Base-by-base conservation (phyloP, 2,329 filamentous ascomycete species). In the Dothideomycetidae sp. region DNA sequence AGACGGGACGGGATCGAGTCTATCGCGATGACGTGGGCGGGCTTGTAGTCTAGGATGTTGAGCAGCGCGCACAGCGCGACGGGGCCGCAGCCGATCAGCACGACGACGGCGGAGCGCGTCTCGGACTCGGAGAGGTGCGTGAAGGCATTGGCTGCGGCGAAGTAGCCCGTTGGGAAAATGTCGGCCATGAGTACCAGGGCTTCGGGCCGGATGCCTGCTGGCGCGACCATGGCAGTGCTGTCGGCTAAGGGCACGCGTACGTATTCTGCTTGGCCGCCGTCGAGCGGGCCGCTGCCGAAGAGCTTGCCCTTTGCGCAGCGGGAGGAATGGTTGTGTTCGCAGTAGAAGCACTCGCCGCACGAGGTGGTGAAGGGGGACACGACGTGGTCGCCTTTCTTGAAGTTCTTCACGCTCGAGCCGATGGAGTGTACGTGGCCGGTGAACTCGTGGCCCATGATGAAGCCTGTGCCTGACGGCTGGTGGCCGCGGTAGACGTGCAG, bases 151-250 rank as follows among this genome's bases (percentile, higher is more conserved):
- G 70, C 68, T 3, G 81, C 81, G 5, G 82, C 85, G 49, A 86
- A 93, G 60, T 75, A 93, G 5, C 86, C 81, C 0, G 66, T 70
- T 18, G 85, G 85, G 58, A 90, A 93, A 50, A 93, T 92, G 53
- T 93, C 85, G 11, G 82, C 84, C 85, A 93, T 93, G 16, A 93
- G 68, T 5, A 92, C 75, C 33, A 92, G 66, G 23, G 75, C 75
- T 45, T 80, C 71, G 47, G 88, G 78, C 13, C 78, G 72, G 41
- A 92, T 78, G 5, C 69, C 72, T 2, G 71, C 58, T 0, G 81
- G 79, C 0, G 83, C 78, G 50, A 77, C 78, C 52, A 85, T 70
- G n/a, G 78, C 72, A 1, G 83, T 92, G 23, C 75, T 74, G 51
- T 93, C 84, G 9, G 85, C 85, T 38, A 78, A 63, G 0, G 86